Evolutionary conservation across 1,284 basidiomycete species (phyloP), one percentile per base, ranked within the genome.

Genomic region (Ceratobasidium papillatum): DNA sequence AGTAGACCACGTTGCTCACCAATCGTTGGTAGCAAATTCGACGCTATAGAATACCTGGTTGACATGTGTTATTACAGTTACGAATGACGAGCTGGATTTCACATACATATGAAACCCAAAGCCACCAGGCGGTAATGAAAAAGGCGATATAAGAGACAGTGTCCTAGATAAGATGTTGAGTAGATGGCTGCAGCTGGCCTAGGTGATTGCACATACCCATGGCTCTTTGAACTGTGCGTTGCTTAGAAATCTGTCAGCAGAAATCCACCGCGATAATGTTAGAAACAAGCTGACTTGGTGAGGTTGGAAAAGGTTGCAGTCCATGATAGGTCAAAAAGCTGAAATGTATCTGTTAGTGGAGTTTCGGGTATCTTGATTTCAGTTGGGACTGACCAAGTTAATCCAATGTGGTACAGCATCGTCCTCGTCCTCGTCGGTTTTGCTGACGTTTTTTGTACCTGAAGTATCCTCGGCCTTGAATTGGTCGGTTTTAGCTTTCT

Each of bases 81-180:
- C 1, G 19, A 51, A 38, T 3, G 19, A 14, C 11, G 7, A 32
- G 11, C n/a, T 19, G 22, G 5, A 17, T 0, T 34, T 11, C 4
- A 56, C 68, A 27, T 14, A 72, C 68, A 11, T 72, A 43, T 2
- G 68, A 72, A 22, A 59, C 68, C 68, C 68, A 72, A 2, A 72
- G 17, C 68, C 68, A 72, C 68, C 68, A 72, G 12, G 68, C 56
- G 12, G 45, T 49, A 0, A 34, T 51, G 17, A 72, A 72, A 25
- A 72, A 72, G 1, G 36, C 56, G 22, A 51, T 34, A 30, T 72
- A 72, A 0, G 68, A 72, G 19, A 72, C 14, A 3, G 68, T 61
- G 25, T 61, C 51, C 68, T 72, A 9, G 11, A 19, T 32, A 1
- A 32, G 0, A 43, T 7, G 22, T 36, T 61, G 9, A 61, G 59